phyloP scores from a whole-genome alignment of 805 yeast genomes.

The Hanseniaspora meyeri region DNA sequence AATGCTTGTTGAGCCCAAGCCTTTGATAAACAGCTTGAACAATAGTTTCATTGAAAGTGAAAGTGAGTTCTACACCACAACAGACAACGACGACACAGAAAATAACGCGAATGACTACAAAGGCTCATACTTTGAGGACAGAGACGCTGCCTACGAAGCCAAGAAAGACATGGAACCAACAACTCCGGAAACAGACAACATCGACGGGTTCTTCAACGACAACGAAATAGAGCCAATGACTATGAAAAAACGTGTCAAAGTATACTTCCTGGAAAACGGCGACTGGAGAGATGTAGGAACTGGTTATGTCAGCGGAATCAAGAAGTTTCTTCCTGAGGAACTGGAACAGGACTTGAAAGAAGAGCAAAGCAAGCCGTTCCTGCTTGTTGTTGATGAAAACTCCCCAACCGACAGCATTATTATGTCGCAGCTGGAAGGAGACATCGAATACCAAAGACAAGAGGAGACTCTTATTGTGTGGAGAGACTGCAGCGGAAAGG shows the following conservation, averaged over 20 bases:
- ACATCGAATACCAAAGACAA: slow-evolving; percentile 78
- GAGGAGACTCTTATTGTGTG: slow-evolving; percentile 90
- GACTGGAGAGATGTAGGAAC: slow-evolving; percentile 90
- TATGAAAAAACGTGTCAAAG: slow-evolving; percentile 70
- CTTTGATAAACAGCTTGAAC: neutral
- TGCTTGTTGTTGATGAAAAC: slow-evolving; percentile 62
- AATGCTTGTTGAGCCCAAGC: neutral
- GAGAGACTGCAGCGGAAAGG: slow-evolving; percentile 63
- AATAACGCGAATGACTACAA: neutral
- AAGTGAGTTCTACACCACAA: slow-evolving; percentile 10
- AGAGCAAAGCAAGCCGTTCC: slow-evolving; percentile 35
- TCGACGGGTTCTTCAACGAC: slow-evolving; percentile 4
- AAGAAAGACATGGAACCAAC: slow-evolving; percentile 2
- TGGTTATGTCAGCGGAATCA: slow-evolving; percentile 69
- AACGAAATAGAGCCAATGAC: slow-evolving; percentile 16
- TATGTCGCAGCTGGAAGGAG: slow-evolving; percentile 55
- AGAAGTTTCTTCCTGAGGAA: slow-evolving; percentile 24
- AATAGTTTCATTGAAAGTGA: slow-evolving; percentile 7
- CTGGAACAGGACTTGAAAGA: neutral
- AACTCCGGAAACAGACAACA: slow-evolving; percentile 14
- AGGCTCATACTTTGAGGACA: neutral
- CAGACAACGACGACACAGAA: slow-evolving; percentile 5
- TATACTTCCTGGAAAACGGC: slow-evolving; percentile 69
- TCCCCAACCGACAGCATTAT: slow-evolving; percentile 48
- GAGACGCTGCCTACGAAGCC: neutral